Evolutionary conservation across 176 grass and related monocot genomes (phyloP), one percentile per base, ranked within the genome.

Genomic region (Alloteropsis semialata): DNA sequence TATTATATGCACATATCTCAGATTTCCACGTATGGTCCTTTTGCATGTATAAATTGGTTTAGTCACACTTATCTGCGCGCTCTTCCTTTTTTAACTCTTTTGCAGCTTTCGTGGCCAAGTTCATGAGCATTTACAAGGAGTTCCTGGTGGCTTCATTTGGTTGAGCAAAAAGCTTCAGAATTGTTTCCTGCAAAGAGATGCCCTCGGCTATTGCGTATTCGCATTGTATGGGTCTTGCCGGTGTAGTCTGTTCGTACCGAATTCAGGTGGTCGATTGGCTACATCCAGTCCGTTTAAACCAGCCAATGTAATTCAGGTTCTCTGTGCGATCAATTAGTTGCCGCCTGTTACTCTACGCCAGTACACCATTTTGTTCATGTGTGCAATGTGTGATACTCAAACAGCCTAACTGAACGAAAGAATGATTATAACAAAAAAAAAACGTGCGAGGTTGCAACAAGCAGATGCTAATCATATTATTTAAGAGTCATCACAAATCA

Each of bases 41-140:
- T 42, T 5, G 30, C 4, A 1, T 44, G n/a, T n/a, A n/a, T n/a
- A n/a, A n/a, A n/a, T n/a, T n/a, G n/a, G n/a, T n/a, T n/a, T n/a
- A n/a, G n/a, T n/a, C n/a, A n/a, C n/a, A n/a, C n/a, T n/a, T n/a
- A n/a, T n/a, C n/a, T n/a, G n/a, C n/a, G n/a, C n/a, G n/a, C n/a
- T n/a, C n/a, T n/a, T n/a, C 51, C 55, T 27, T 27, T 58, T 27
- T 10, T 10, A 25, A 58, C 15, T 2, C 14, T 69, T 88, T 6
- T 76, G 50, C 93, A 99, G 96, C 96, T 69, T 99, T 99, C 12
- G 93, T 99, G 37, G 96, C 96, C 12, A 99, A 99, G 87, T 99
- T 99, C 91, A 99, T 99, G 96, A 99, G 93, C 81, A 92, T 99
- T 72, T 99, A 96, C 80, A 99, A 99, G 82, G 87, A 91, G 59